Evolutionary conservation across 23 red algal genomes (phyloP).

Genomic region (Agarophyton chilense): DNA sequence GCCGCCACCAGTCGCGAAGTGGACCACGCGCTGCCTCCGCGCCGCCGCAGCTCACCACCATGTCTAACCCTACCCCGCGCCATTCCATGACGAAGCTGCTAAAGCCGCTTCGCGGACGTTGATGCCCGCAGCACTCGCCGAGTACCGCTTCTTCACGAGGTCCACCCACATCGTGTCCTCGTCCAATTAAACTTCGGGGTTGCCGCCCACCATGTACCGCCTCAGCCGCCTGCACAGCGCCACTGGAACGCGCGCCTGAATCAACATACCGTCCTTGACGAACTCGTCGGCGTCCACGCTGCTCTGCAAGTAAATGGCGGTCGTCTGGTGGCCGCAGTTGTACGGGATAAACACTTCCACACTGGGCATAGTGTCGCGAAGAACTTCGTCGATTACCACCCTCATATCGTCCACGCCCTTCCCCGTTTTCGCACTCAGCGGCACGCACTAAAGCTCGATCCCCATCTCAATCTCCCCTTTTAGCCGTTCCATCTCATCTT

Average conservation of each 20-base stretch:
- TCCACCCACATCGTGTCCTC: slow-evolving; percentile 62
- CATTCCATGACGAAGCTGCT: too few relatives aligned
- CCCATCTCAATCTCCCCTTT: background rate
- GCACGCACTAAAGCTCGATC: slow-evolving; percentile 3
- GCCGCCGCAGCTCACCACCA: background rate
- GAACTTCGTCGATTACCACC: slow-evolving; percentile 58
- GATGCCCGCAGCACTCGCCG: too few relatives aligned
- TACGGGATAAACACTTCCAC: slow-evolving; percentile 89
- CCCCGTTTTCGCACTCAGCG: slow-evolving; percentile 74
- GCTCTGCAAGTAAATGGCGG: slow-evolving; percentile 71
- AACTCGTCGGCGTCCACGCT: slow-evolving; percentile 65
- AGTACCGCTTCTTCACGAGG: slow-evolving; percentile 61
- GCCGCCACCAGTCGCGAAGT: too few relatives aligned
- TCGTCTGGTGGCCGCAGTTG: slow-evolving; percentile 63
- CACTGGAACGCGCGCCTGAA: slow-evolving; percentile 67
- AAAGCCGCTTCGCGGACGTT: too few relatives aligned
- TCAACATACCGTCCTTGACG: slow-evolving; percentile 66
- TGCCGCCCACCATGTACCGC: slow-evolving; percentile 8
- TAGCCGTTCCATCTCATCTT: background rate
- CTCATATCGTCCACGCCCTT: slow-evolving; percentile 73
- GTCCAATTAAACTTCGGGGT: background rate
- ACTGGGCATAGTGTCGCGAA: slow-evolving; percentile 54
- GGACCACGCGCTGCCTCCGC: background rate
- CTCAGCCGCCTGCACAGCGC: slow-evolving; percentile 51
- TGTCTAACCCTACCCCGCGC: too few relatives aligned